Percentiles rank a stretch among this genome's conserved stretches.
Evolutionary conservation across 1,284 basidiomycete species (phyloP).

Genomic region (Ceratobasidium sp.): DNA sequence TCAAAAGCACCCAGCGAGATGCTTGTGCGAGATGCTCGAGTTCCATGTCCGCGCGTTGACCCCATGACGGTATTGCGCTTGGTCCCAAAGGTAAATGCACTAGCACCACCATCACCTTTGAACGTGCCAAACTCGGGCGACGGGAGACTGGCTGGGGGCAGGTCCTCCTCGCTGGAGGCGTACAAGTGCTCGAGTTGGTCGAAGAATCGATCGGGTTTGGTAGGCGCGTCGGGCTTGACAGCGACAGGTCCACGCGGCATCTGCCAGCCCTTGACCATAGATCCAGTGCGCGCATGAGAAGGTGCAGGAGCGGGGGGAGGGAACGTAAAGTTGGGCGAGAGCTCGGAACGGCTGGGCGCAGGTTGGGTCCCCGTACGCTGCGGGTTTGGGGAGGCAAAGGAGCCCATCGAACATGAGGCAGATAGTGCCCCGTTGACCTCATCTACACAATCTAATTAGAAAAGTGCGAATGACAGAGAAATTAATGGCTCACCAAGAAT

Average conservation of each 20-base stretch:
- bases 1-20: constrained; percentile 35
- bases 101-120: constrained; percentile 40
- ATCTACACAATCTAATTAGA: constrained; percentile 2
- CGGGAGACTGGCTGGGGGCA: neutral
- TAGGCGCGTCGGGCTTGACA: neutral
- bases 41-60: constrained; percentile 12
- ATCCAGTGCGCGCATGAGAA: constrained; percentile 31
- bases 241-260: constrained; percentile 35
- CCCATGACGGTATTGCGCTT: constrained; percentile 18
- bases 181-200: constrained; percentile 41
- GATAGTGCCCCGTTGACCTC: constrained; percentile 25
- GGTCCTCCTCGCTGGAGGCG: constrained; percentile 28
- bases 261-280: constrained; percentile 34
- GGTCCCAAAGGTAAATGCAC: constrained; percentile 34
- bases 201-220: constrained; percentile 36
- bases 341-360: neutral
- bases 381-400: neutral
- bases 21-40: constrained; percentile 31
- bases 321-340: constrained; percentile 7
- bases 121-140: constrained; percentile 38
- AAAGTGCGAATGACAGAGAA: neutral
- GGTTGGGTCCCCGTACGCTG: neutral
- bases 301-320: constrained; percentile 4
- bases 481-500: constrained; percentile 22
- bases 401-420: neutral